phyloP scores from a whole-genome alignment of 2,329 filamentous ascomycete genomes.

The Alternaria brassicicola region DNA sequence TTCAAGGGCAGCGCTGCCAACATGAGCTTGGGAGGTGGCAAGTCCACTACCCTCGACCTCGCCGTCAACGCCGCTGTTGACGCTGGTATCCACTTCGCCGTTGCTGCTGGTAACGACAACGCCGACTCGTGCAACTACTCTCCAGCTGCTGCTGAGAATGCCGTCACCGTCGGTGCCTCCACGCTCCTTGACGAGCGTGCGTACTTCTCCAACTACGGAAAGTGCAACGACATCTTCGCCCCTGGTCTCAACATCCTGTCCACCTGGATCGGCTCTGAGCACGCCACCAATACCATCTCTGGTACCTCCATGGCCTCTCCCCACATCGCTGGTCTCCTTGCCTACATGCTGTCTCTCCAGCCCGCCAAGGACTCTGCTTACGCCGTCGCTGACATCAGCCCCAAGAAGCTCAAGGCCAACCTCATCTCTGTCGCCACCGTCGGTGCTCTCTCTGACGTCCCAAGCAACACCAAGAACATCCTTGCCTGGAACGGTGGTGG shows the following conservation, averaged over 20 bases:
- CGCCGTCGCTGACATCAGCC: slow-evolving; percentile 85
- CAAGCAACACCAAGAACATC: slow-evolving; percentile 85
- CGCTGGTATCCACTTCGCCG: slow-evolving; percentile 94
- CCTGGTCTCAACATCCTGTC: slow-evolving; percentile 96
- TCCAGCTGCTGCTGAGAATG: slow-evolving; percentile 87
- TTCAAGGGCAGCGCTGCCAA: slow-evolving; percentile 99
- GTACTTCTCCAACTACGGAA: slow-evolving; percentile 99
- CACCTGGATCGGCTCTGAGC: slow-evolving; percentile 97
- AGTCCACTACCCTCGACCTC: slow-evolving; percentile 87
- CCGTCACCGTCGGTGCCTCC: slow-evolving; percentile 94
- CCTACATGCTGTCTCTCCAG: slow-evolving; percentile 97
- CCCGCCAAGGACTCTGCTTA: slow-evolving; percentile 89
- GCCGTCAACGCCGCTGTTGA: slow-evolving; percentile 93
- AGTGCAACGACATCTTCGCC: slow-evolving; percentile 99
- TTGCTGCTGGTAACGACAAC: slow-evolving; percentile 98
- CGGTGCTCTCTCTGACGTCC: slow-evolving; percentile 79
- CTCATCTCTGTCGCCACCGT: slow-evolving; percentile 83
- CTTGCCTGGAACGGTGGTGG: slow-evolving; percentile 99
- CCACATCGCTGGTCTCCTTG: slow-evolving; percentile 93
- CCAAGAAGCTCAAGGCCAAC: slow-evolving; percentile 90
- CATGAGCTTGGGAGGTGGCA: slow-evolving; percentile 98
- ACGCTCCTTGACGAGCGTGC: slow-evolving; percentile 93
- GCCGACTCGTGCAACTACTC: slow-evolving; percentile 99
- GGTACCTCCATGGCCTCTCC: slow-evolving; percentile 99
- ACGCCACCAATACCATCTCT: slow-evolving; percentile 98